A percentile compares a stretch with the other conserved stretches of the same genome.
These are phyloP conservation scores for Bathelium albidoporum DNA, from an alignment of 495 filamentous ascomycete species.

Conservation along the genomic window DNA sequence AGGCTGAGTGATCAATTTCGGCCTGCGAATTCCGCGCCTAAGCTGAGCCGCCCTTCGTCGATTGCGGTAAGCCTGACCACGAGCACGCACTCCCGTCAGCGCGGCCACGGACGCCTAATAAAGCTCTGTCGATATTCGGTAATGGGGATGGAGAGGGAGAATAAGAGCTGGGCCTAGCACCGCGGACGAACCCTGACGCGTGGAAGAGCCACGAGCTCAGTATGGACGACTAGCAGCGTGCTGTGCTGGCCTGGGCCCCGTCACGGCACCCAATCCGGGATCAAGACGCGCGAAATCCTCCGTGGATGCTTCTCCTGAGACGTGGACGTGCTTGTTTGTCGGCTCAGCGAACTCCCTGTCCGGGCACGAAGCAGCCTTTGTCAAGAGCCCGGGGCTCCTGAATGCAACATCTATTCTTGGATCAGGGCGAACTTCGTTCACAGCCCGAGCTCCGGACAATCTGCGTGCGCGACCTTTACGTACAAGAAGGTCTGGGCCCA, in stretches of 20 bases:
- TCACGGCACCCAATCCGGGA: not conserved
- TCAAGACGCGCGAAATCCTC: not conserved
- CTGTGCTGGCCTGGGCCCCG: not conserved
- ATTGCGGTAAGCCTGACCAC: not conserved
- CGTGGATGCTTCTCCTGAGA: not conserved
- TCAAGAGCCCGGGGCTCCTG: not conserved
- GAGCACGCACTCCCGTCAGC: not conserved
- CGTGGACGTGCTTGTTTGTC: not conserved
- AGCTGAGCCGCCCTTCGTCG: not conserved
- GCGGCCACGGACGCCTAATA: not conserved
- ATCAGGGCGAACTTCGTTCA: too few species aligned
- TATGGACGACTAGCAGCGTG: not conserved
- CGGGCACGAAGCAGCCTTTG: not conserved
- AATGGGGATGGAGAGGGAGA: not conserved
- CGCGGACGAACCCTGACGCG: conserved; percentile 3
- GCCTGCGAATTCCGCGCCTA: not conserved
- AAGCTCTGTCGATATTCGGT: not conserved
- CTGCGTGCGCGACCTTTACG: not conserved
- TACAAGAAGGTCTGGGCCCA: not conserved
- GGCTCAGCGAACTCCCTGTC: not conserved
- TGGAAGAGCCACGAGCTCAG: not conserved
- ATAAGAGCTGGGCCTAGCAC: not conserved
- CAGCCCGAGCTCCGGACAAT: not conserved
- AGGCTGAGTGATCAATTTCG: conserved; percentile 3
- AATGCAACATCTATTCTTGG: not conserved